Base-by-base conservation (phyloP, 805 yeast genomes). In the Tetrapisispora iriomotensis region DNA sequence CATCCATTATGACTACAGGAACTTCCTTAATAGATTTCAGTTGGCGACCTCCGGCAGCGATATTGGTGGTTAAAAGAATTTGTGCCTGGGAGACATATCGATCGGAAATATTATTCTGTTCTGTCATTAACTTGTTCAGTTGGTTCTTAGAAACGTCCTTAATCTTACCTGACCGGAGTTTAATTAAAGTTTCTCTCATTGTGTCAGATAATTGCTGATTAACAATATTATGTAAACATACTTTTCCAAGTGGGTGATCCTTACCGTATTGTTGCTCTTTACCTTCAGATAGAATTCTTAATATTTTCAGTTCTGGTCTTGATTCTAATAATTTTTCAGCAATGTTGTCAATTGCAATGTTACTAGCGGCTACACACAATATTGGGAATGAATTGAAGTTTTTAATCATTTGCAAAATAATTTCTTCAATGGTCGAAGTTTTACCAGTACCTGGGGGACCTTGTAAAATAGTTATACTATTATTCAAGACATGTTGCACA, bases 401-500 rank as follows among this genome's bases (percentile, higher is more conserved):
- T 31, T 68, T 71, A 39, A 79, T 61, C 41, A 77, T 64, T 49
- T 77, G 79, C 31, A 76, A 50, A 41, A 75, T 62, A 23, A 79
- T 64, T 49, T 81, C 88, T 36, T 79, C 75, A 21, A 82, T 61
- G 0, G 87, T 81, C 34, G 79, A 75, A 0, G 90, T 82, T 54
- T 81, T 81, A 40, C 90, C 90, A 0, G 90, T 82, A 12, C 88
- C 90, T 2, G 88, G 88, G 1, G 90, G 90, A 2, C 88, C 90
- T 56, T 80, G 88, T 15, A 82, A 65, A 14, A 81, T 48, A 3
- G 77, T 75, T 29, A 68, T 71, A 18, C 70, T 62, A 50, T 65
- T 74, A 51, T 66, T 71, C 42, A 69, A 56, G 7, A 68, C 77
- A 31, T 75, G 71, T 44, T 74, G 77, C 30, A 65, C 51, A 2